Conservation (phyloP, 1,284 basidiomycete species). For the Neolentinus lepideus region DNA sequence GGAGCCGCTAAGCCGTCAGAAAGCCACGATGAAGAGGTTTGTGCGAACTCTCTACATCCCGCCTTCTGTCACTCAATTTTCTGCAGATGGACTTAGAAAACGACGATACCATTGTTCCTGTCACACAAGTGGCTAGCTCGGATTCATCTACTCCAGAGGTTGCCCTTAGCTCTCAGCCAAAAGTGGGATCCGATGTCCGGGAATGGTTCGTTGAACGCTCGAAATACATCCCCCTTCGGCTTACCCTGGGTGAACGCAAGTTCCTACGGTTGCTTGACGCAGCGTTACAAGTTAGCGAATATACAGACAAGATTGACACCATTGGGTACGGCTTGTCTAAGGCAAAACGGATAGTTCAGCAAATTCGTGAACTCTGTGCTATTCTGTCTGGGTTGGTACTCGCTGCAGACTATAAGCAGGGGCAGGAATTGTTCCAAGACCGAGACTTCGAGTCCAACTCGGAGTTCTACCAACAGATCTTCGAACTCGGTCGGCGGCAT, state of each 20-base stretch:
- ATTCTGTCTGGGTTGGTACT: slow-evolving; percentile 75
- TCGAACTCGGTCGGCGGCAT: slow-evolving; percentile 74
- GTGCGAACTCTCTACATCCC: slow-evolving; percentile 4
- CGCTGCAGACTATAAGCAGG: slow-evolving; percentile 75
- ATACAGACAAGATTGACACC: slow-evolving; percentile 81
- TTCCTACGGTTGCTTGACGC: slow-evolving; percentile 75
- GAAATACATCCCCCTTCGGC: slow-evolving; percentile 70
- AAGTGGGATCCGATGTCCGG: slow-evolving; percentile 51
- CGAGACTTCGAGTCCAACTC: slow-evolving; percentile 71
- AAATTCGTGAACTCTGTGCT: slow-evolving; percentile 76
- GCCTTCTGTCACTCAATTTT: slow-evolving; percentile 2
- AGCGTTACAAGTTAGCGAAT: slow-evolving; percentile 73
- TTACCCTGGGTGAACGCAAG: slow-evolving; percentile 68
- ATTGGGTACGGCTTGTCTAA: slow-evolving; percentile 67
- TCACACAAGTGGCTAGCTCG: slow-evolving; percentile 30
- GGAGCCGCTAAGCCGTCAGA: slow-evolving; percentile 9
- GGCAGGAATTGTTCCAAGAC: slow-evolving; percentile 74
- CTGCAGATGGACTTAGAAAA: slow-evolving; percentile 43
- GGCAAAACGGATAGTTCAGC: slow-evolving; percentile 73
- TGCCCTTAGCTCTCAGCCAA: slow-evolving; percentile 41
- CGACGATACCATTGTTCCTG: slow-evolving; percentile 38
- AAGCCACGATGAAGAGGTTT: slow-evolving; percentile 19
- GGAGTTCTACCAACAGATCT: slow-evolving; percentile 68
- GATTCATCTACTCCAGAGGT: slow-evolving; percentile 28
- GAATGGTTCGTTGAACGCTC: slow-evolving; percentile 78